These are phyloP conservation scores for Vicia sativa DNA, from an alignment of 306 rosid species.

Conservation along the genomic window DNA sequence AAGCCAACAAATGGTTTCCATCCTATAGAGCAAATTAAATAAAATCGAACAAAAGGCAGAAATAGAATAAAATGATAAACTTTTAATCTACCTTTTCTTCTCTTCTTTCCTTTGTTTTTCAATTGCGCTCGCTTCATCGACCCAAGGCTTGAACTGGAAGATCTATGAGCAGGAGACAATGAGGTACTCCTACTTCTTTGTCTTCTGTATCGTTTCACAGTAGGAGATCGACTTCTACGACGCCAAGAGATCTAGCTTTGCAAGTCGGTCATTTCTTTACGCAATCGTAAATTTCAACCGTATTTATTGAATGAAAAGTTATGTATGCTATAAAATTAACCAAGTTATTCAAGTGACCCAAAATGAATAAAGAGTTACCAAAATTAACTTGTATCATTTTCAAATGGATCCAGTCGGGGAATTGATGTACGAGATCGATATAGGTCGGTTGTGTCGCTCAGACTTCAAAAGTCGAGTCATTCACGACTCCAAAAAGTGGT, in stretches of 20 bases:
- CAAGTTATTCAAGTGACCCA: too few relatives aligned
- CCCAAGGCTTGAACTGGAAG: constrained; percentile 80
- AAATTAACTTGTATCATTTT: too few relatives aligned
- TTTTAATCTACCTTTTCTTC: constrained; percentile 81
- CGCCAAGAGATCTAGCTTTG: constrained; percentile 60
- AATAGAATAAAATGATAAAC: constrained; percentile 26
- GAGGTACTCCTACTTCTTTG: constrained; percentile 85
- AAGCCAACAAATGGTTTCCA: constrained; percentile 28
- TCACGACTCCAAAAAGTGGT: too few relatives aligned
- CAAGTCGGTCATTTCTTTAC: too few relatives aligned
- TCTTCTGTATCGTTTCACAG: constrained; percentile 59
- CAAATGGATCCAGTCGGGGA: too few relatives aligned
- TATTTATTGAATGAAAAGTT: too few relatives aligned
- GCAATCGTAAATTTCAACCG: too few relatives aligned
- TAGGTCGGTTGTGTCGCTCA: too few relatives aligned
- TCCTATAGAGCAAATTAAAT: constrained; percentile 22
- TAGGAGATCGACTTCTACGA: constrained; percentile 70
- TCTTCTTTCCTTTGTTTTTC: constrained; percentile 85
- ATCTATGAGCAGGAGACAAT: constrained; percentile 67
- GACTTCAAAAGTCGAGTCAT: too few relatives aligned
- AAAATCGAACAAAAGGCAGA: constrained; percentile 30
- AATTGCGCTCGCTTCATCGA: constrained; percentile 68
- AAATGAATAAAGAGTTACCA: too few relatives aligned
- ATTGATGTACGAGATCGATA: too few relatives aligned
- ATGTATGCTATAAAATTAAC: too few relatives aligned